Conservation (phyloP, 2,329 filamentous ascomycete species). For the Penicillium sp. region DNA sequence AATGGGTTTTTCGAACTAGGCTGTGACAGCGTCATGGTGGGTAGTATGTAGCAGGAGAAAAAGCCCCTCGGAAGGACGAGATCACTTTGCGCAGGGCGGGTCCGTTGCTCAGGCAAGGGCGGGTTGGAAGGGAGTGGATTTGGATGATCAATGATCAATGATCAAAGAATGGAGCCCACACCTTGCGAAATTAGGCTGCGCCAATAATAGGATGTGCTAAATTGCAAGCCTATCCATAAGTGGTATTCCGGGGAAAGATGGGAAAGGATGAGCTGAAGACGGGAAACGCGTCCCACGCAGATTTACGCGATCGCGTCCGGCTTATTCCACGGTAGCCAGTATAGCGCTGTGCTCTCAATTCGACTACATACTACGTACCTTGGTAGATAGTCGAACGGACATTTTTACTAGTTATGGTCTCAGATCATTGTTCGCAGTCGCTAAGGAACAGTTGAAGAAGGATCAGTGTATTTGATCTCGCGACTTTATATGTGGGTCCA, state of each 20-base stretch:
- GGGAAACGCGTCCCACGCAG: constrained; percentile 9
- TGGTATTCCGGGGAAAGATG: background rate
- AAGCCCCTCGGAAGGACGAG: constrained; percentile 5
- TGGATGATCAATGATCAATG: constrained; percentile 7
- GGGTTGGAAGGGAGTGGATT: constrained; percentile 17
- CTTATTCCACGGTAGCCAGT: constrained; percentile 1
- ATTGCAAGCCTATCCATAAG: background rate
- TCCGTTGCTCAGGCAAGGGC: constrained; percentile 18
- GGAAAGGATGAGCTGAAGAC: background rate
- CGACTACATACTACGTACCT: no score
- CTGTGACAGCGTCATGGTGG: constrained; percentile 31
- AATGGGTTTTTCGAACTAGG: constrained; percentile 35
- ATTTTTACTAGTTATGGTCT: no score
- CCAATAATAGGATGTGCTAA: background rate
- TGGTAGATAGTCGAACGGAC: no score
- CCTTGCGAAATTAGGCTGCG: constrained; percentile 1
- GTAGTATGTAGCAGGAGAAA: constrained; percentile 7
- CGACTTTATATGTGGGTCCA: no score
- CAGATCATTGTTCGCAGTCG: no score
- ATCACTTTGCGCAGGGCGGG: constrained; percentile 7
- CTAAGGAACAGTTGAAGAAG: no score
- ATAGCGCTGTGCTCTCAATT: no score
- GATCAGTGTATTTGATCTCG: no score
- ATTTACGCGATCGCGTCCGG: background rate
- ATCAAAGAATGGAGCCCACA: constrained; percentile 5